Evolutionary conservation across 495 filamentous ascomycete genomes (phyloP).

Genomic region (Cercophora scortea): DNA sequence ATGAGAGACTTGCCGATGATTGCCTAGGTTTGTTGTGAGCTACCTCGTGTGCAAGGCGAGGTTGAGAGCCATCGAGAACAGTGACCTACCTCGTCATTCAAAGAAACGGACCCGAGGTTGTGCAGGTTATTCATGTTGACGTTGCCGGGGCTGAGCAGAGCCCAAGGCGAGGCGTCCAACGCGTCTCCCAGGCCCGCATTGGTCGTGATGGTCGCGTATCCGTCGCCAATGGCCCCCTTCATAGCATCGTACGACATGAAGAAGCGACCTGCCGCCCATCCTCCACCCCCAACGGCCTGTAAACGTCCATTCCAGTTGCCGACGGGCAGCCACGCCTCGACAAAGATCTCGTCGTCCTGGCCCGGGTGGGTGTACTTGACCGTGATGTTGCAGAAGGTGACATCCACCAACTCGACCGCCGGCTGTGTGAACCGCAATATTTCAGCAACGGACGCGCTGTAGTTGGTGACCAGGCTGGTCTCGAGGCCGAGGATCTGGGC

Average conservation of each 20-base stretch:
- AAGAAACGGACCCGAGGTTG: conserved; percentile 27
- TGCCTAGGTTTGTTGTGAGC: conserved; percentile 8
- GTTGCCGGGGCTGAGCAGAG: conserved; percentile 30
- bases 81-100: conserved; percentile 22
- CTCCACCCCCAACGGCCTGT: conserved; percentile 37
- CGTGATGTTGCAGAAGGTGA: conserved; percentile 37
- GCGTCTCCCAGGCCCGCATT: conserved; percentile 29
- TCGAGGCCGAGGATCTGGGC: conserved; percentile 9
- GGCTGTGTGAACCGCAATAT: conserved; percentile 5
- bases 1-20: conserved; percentile 26
- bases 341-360: conserved; percentile 26
- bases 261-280: conserved; percentile 25
- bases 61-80: background rate
- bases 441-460: background rate
- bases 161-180: conserved; percentile 24
- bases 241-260: conserved; percentile 12
- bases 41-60: background rate
- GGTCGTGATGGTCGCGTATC: conserved; percentile 31
- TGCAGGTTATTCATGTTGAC: conserved; percentile 30
- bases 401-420: conserved; percentile 7
- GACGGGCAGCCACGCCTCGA: conserved; percentile 31
- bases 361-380: conserved; percentile 38
- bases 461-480: conserved; percentile 13
- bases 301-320: conserved; percentile 35
- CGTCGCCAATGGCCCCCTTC: conserved; percentile 21